Percentiles rank a stretch among this genome's conserved stretches.
Evolutionary conservation across 345 rosid species (phyloP).

Genomic region (Capsella bursapastoris): DNA sequence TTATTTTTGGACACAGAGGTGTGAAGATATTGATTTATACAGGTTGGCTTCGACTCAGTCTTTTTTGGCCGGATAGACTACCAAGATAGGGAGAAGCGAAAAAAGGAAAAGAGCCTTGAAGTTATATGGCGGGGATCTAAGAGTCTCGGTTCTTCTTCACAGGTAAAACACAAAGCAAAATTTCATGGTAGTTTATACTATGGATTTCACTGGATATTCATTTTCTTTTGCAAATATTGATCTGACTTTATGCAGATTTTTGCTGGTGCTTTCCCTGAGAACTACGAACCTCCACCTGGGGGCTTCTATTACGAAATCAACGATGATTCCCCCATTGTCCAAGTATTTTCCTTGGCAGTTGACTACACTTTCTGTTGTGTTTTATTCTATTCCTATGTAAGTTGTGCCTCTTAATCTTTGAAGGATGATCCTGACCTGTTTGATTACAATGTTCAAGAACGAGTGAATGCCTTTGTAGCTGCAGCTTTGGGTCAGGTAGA

Average conservation of each 20-base stretch:
- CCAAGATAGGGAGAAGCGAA: slow-evolving; percentile 89
- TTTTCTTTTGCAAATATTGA: slow-evolving; percentile 29
- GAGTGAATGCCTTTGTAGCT: slow-evolving; percentile 89
- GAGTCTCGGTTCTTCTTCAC: slow-evolving; percentile 87
- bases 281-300: slow-evolving; percentile 96
- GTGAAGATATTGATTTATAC: slow-evolving; percentile 36
- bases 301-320: slow-evolving; percentile 95
- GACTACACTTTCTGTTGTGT: slow-evolving; percentile 21
- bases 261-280: slow-evolving; percentile 91
- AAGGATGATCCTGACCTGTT: slow-evolving; percentile 80
- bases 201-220: background rate
- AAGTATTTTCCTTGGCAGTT: slow-evolving; percentile 53
- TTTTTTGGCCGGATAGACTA: slow-evolving; percentile 95
- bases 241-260: slow-evolving; percentile 62
- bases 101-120: slow-evolving; percentile 86
- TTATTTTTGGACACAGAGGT: slow-evolving; percentile 2
- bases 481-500: slow-evolving; percentile 92
- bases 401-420: slow-evolving; percentile 40
- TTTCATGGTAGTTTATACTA: background rate
- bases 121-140: slow-evolving; percentile 92
- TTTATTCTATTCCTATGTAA: slow-evolving; percentile 23
- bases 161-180: slow-evolving; percentile 50
- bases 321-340: slow-evolving; percentile 74
- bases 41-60: slow-evolving; percentile 94
- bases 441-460: slow-evolving; percentile 95